These are phyloP conservation scores for Penicillium ucsense DNA, from an alignment of 495 filamentous ascomycete genomes.

Conservation along the genomic window DNA sequence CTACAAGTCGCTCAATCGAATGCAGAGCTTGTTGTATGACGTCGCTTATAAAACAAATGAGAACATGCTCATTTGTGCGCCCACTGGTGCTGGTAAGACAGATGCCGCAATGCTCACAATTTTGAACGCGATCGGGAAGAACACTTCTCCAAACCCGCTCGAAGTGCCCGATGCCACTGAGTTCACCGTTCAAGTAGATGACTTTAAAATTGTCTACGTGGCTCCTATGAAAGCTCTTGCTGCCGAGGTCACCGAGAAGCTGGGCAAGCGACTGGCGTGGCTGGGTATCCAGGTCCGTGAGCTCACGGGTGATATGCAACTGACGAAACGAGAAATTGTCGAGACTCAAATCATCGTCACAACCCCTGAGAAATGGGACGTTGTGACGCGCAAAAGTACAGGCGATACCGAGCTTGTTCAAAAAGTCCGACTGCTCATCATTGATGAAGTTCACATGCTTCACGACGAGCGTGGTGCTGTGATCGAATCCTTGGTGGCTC, in stretches of 20 bases:
- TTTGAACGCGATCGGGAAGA: constrained; percentile 78
- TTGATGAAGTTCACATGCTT: constrained; percentile 99
- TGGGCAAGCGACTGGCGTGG: constrained; percentile 90
- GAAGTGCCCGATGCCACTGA: constrained; percentile 65
- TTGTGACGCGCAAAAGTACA: constrained; percentile 91
- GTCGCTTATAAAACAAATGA: constrained; percentile 93
- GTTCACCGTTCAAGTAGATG: constrained; percentile 67
- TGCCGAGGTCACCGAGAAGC: constrained; percentile 90
- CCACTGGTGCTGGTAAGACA: constrained; percentile 97
- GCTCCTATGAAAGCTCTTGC: constrained; percentile 79
- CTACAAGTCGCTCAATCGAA: constrained; percentile 88
- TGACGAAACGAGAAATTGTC: constrained; percentile 92
- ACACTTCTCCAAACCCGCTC: constrained; percentile 65
- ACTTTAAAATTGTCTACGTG: constrained; percentile 61
- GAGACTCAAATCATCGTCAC: constrained; percentile 97
- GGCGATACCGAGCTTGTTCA: constrained; percentile 96
- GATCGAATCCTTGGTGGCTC: constrained; percentile 85
- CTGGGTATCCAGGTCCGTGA: constrained; percentile 82
- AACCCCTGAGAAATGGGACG: constrained; percentile 99
- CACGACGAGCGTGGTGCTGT: constrained; percentile 96
- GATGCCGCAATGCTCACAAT: constrained; percentile 97
- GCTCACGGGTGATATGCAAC: constrained; percentile 95
- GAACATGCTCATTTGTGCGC: constrained; percentile 98
- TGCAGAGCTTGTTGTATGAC: constrained; percentile 94
- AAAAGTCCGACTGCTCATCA: constrained; percentile 91